Conservation (phyloP, 1,284 basidiomycete genomes). For the Mycosarcoma maydis region DNA sequence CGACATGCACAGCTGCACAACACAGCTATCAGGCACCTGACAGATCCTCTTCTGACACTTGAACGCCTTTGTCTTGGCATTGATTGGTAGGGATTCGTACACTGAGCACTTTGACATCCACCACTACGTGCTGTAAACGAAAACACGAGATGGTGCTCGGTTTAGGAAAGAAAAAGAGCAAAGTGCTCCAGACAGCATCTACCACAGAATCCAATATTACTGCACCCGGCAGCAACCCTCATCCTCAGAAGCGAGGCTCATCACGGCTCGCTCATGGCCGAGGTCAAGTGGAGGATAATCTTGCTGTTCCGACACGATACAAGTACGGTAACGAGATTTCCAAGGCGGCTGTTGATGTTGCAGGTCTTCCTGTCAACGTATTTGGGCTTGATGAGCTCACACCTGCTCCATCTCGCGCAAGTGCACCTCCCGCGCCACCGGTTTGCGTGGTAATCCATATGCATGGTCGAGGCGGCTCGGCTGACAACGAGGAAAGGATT, state of each 20-base stretch:
- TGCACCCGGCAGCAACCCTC: neutral
- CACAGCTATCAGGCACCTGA: neutral
- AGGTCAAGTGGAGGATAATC: neutral
- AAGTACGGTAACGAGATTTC: conserved; percentile 38
- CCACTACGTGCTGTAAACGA: too few species aligned
- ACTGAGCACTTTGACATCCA: too few species aligned
- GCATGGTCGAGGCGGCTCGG: conserved; percentile 61
- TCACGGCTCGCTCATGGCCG: conserved; percentile 9
- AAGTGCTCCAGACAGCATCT: conserved; percentile 8
- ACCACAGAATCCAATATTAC: conserved; percentile 5
- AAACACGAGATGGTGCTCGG: conserved; percentile 25
- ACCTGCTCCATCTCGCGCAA: conserved; percentile 38
- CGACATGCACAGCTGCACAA: neutral
- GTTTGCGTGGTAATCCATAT: conserved; percentile 60
- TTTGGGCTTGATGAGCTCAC: conserved; percentile 60
- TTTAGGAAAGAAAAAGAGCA: conserved; percentile 38
- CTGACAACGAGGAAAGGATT: conserved; percentile 57
- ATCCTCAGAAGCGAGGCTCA: conserved; percentile 5
- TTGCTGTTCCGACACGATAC: conserved; percentile 3
- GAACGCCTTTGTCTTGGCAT: conserved; percentile 7
- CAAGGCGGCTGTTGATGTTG: conserved; percentile 47
- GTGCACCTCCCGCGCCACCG: conserved; percentile 49
- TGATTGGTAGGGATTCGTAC: neutral
- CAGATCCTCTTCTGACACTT: conserved; percentile 1
- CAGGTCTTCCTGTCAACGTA: conserved; percentile 60